A percentile compares a stretch with the other conserved stretches of the same genome.
phyloP scores from a whole-genome alignment of 2,329 filamentous ascomycete genomes.

The Orbilia blumenaviensis region DNA sequence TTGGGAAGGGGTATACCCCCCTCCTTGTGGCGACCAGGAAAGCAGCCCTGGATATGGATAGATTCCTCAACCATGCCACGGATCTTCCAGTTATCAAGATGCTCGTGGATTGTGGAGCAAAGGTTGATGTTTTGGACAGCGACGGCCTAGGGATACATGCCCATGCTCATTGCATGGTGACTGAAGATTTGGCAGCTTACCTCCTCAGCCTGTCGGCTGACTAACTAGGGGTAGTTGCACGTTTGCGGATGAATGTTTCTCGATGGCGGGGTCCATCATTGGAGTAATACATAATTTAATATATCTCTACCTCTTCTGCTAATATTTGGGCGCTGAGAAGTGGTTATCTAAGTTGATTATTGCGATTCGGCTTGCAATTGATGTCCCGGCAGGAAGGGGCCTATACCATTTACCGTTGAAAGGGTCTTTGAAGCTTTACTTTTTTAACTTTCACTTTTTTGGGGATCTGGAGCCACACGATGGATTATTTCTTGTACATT shows the following conservation, averaged over 20 bases:
- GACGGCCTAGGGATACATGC: conserved; percentile 45
- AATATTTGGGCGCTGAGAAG: too few relatives aligned
- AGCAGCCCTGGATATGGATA: conserved; percentile 49
- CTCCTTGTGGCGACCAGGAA: conserved; percentile 45
- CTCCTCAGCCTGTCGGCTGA: conserved; percentile 27
- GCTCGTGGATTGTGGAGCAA: conserved; percentile 23
- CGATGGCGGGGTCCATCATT: conserved; percentile 20
- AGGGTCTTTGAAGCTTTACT: too few relatives aligned
- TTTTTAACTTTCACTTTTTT: too few relatives aligned
- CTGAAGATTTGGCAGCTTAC: conserved; percentile 42
- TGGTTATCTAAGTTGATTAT: too few relatives aligned
- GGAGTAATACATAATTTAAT: neutral
- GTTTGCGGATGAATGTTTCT: neutral
- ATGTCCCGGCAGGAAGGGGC: too few relatives aligned
- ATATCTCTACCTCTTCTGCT: too few relatives aligned
- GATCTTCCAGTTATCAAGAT: conserved; percentile 28
- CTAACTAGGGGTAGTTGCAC: neutral
- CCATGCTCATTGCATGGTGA: conserved; percentile 48
- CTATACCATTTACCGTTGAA: too few relatives aligned
- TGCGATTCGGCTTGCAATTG: too few relatives aligned
- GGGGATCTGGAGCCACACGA: too few relatives aligned
- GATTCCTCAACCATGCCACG: conserved; percentile 41
- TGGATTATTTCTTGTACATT: too few relatives aligned
- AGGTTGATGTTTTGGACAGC: conserved; percentile 32
- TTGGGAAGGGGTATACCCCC: conserved; percentile 39